Evolutionary conservation across 495 filamentous ascomycete genomes (phyloP), one percentile per base, ranked within the genome.

Genomic region (Lophiotrema nucula): DNA sequence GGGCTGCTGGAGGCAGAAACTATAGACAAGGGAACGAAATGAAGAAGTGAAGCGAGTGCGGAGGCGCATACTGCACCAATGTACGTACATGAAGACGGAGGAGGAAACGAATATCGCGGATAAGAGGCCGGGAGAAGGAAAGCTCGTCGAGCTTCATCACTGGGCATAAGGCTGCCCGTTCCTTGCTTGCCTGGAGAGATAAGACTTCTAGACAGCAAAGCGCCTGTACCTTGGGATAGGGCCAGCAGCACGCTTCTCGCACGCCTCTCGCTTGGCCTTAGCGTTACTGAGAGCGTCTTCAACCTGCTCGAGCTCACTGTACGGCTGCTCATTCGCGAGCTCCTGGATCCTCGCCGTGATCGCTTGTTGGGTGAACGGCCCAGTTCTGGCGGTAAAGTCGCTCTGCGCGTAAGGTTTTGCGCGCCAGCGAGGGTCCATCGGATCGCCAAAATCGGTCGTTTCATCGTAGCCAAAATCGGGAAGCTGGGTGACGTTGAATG

Each of bases 401-500:
- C 16, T 8, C 43, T 43, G 18, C 21, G 24, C 19, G 27, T 44
- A 60, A 2, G 49, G 57, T 44, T 66, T 64, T 13, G 67, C 63
- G 33, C 62, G 47, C 54, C 56, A 73, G 25, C 64, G 45, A 2
- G 33, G 1, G 39, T 74, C 70, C 69, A 70, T 67, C 1, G 72
- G 72, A 26, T 75, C 69, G 46, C 53, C 57, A 42, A 74, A 77
- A 24, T 67, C 58, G 18, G 67, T 70, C 1, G 64, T 73, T 59
- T 79, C 74, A 4, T 65, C 60, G 67, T 81, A 81, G 4, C 77
- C 77, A 39, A 77, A 72, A 56, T 76, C 69, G 1, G 64, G 33
- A 5, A 80, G 65, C 19, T 55, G 64, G 1, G 78, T 78, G 35
- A 82, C 74, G 52, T 83, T 83, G 64, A 83, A 82, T 10, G 79